Base-by-base conservation (phyloP, 2,329 filamentous ascomycete species). In the Chrysosporium queenslandicum region DNA sequence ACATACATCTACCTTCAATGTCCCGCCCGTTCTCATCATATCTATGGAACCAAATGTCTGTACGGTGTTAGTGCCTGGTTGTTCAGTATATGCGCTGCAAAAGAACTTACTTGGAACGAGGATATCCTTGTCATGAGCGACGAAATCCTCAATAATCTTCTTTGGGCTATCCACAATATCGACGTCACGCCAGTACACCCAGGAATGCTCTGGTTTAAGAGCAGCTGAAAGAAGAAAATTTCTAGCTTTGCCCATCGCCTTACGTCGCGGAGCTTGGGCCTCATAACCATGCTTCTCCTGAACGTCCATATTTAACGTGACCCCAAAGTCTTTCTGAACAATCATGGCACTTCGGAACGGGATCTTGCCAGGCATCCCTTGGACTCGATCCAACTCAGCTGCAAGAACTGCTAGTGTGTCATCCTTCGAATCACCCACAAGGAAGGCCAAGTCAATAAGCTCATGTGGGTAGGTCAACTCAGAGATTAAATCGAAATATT, bases 131-230 rank as follows among this genome's bases (percentile, higher is more conserved):
- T 98, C 87, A 64, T 97, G 92, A 18, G 87, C 87, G 62, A 94
- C 86, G 61, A 98, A 94, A 64, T 98, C 92, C 72, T 98, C 90
- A 30, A 98, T 76, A 56, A 98, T 94, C 64, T 80, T 83, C 58
- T 79, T 78, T 1, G 91, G 88, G 66, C 86, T 94, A 65, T 98
- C 90, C 43, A 87, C 82, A 61, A 98, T 96, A 68, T 98, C 92
- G 46, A 95, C 90, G 67, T 98, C 92, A 55, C 92, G 82, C 92
- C 92, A 98, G 69, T 96, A 97, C 7, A 97, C 90, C 92, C 92
- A 98, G 7, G 89, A 91, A 67, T 98, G 92, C 56, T 97, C 89
- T 0, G 89, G 82, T 73, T 94, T 94, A 62, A 98, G 67, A 2
- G 92, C 85, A 0, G 87, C 77, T 29, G 82, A 80, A 1, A 98